phyloP scores from a whole-genome alignment of 2,329 filamentous ascomycete genomes.

The Neonectria sp. region DNA sequence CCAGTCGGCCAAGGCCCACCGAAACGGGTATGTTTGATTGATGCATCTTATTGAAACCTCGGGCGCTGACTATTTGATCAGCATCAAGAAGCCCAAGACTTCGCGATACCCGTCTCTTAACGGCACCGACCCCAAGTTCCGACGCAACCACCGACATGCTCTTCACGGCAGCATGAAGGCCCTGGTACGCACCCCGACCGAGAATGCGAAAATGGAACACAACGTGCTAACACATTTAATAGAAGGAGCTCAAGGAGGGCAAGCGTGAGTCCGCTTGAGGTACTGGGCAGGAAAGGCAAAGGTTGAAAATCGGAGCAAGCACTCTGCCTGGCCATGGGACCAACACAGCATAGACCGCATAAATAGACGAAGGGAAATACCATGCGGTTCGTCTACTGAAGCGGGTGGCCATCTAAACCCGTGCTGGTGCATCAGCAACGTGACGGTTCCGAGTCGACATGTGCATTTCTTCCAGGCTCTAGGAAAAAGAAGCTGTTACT shows the following conservation, averaged over 20 bases:
- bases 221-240: constrained; percentile 55
- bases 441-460: constrained; percentile 41
- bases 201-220: constrained; percentile 8
- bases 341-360: constrained; percentile 43
- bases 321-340: constrained; percentile 40
- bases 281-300: constrained; percentile 33
- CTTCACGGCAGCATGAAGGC: constrained; percentile 99
- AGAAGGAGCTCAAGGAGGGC: constrained; percentile 99
- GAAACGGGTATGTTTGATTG: constrained; percentile 86
- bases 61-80: constrained; percentile 58
- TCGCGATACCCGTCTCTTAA: constrained; percentile 99
- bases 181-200: constrained; percentile 75
- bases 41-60: neutral
- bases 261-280: constrained; percentile 88
- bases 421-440: constrained; percentile 32
- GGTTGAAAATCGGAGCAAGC: constrained; percentile 44
- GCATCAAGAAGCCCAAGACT: constrained; percentile 99
- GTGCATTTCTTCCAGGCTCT: constrained; percentile 32
- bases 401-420: constrained; percentile 34
- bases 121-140: constrained; percentile 99
- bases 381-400: constrained; percentile 41
- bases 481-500: constrained; percentile 28
- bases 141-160: constrained; percentile 99
- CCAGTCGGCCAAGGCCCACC: constrained; percentile 98
- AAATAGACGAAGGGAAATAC: constrained; percentile 47